Conservation (phyloP, 2,329 filamentous ascomycete species). For the Elsinoe fawcettii region DNA sequence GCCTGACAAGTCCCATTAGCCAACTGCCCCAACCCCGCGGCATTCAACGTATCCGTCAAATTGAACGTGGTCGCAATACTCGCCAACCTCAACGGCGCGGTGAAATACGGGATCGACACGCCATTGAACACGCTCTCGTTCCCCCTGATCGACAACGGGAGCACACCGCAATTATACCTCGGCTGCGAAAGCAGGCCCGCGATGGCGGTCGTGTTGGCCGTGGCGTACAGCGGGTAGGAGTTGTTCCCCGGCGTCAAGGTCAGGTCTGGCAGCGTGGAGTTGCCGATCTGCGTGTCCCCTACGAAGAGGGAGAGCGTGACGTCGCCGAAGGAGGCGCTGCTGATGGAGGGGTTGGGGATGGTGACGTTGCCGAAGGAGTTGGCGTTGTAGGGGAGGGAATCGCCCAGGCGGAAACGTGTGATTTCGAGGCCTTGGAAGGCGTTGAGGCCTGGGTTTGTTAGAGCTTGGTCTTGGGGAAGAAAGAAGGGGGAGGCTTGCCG, state of each 20-base stretch:
- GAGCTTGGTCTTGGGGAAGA: conserved; percentile 5
- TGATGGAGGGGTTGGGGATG: conserved; percentile 57
- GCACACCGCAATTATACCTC: conserved; percentile 47
- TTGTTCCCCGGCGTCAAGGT: conserved; percentile 53
- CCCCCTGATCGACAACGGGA: conserved; percentile 33
- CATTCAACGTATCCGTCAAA: conserved; percentile 7
- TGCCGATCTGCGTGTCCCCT: conserved; percentile 46
- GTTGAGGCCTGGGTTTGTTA: conserved; percentile 44
- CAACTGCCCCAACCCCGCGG: not conserved
- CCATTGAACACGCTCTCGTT: conserved; percentile 12
- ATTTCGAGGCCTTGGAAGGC: conserved; percentile 50
- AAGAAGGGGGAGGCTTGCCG: conserved; percentile 33
- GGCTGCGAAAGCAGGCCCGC: conserved; percentile 36
- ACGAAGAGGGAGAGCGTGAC: conserved; percentile 54
- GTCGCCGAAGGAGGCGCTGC: conserved; percentile 62
- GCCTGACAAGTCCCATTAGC: conserved; percentile 1
- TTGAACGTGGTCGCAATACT: not conserved
- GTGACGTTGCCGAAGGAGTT: conserved; percentile 55
- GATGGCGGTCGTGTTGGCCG: conserved; percentile 40
- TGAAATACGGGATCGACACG: conserved; percentile 14
- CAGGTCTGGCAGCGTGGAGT: conserved; percentile 51
- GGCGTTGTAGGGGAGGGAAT: conserved; percentile 36
- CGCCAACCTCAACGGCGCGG: conserved; percentile 7
- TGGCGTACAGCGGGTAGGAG: conserved; percentile 47
- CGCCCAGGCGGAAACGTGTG: conserved; percentile 36